phyloP scores from a whole-genome alignment of 148 eudicot genomes.

The Dysphania ambrosioides region DNA sequence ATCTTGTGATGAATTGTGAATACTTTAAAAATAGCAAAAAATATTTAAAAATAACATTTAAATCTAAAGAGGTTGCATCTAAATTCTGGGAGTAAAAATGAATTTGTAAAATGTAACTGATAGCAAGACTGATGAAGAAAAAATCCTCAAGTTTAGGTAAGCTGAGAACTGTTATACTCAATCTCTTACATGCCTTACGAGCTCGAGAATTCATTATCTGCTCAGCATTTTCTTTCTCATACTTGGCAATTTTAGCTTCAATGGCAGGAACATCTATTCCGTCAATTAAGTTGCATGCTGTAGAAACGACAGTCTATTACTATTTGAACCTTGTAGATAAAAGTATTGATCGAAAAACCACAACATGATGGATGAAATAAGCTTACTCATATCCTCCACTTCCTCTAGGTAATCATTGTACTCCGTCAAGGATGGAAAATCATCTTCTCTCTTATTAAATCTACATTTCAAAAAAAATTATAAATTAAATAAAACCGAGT shows the following conservation, averaged over 20 bases:
- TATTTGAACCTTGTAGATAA: constrained; percentile 2
- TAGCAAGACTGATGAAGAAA: background rate
- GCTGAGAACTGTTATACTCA: background rate
- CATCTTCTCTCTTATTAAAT: constrained; percentile 88
- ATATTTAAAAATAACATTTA: background rate
- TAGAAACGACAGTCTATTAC: constrained; percentile 22
- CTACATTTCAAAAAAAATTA: constrained; percentile 29
- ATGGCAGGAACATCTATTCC: constrained; percentile 77
- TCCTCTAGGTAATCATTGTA: constrained; percentile 96
- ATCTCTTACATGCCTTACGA: constrained; percentile 55
- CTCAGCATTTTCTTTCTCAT: constrained; percentile 80
- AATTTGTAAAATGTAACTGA: background rate
- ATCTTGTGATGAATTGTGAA: background rate
- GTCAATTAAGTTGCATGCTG: constrained; percentile 73
- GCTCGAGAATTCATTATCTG: constrained; percentile 88
- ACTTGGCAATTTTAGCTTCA: constrained; percentile 68
- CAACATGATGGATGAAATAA: background rate
- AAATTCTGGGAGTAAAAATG: background rate
- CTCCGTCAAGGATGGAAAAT: constrained; percentile 73
- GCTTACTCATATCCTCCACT: constrained; percentile 95
- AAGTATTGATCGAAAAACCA: background rate
- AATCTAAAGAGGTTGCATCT: background rate
- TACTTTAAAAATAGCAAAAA: background rate
- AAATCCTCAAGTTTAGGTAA: background rate
- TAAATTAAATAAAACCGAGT: background rate